phyloP scores from a whole-genome alignment of 2,329 filamentous ascomycete species.

The Ceratocystiopsis sp. region DNA sequence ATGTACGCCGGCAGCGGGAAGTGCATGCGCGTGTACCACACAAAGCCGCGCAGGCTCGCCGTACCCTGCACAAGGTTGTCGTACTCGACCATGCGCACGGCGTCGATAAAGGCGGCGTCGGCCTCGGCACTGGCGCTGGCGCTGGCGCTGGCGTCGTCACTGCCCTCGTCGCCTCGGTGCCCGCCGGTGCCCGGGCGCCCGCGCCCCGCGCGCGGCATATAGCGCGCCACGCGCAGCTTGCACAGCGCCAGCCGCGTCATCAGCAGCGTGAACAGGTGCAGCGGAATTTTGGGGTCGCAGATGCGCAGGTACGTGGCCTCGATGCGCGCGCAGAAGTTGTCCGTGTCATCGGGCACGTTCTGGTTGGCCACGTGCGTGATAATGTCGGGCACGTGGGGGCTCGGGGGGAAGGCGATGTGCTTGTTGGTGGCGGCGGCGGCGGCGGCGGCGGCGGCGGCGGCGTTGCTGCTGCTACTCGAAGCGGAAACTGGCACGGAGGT shows the following conservation, averaged over 20 bases:
- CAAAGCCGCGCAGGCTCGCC: constrained; percentile 16
- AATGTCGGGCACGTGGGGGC: constrained; percentile 24
- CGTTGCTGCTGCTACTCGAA: constrained; percentile 14
- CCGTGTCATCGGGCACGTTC: constrained; percentile 25
- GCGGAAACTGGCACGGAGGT: constrained; percentile 9
- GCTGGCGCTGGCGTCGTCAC: too few relatives aligned
- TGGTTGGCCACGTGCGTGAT: constrained; percentile 29
- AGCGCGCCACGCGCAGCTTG: constrained; percentile 18
- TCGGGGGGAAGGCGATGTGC: constrained; percentile 16
- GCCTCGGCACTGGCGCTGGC: constrained; percentile 10
- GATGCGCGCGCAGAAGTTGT: constrained; percentile 29
- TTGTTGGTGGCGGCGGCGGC: constrained; percentile 9
- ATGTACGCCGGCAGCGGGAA: constrained; percentile 41
- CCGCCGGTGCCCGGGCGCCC: too few relatives aligned
- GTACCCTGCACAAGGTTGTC: constrained; percentile 19
- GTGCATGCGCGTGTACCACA: constrained; percentile 19
- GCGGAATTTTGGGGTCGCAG: constrained; percentile 20
- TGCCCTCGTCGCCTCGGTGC: too few relatives aligned
- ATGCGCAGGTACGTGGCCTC: constrained; percentile 28
- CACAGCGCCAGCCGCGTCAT: constrained; percentile 27
- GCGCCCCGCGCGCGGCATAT: too few relatives aligned
- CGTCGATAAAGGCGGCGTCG: constrained; percentile 14
- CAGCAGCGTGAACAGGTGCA: constrained; percentile 25
- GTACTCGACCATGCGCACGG: constrained; percentile 20
- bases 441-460: constrained; percentile 10